These are phyloP conservation scores for Thelonectria rubi DNA, from an alignment of 2,329 filamentous ascomycete species.

Conservation along the genomic window DNA sequence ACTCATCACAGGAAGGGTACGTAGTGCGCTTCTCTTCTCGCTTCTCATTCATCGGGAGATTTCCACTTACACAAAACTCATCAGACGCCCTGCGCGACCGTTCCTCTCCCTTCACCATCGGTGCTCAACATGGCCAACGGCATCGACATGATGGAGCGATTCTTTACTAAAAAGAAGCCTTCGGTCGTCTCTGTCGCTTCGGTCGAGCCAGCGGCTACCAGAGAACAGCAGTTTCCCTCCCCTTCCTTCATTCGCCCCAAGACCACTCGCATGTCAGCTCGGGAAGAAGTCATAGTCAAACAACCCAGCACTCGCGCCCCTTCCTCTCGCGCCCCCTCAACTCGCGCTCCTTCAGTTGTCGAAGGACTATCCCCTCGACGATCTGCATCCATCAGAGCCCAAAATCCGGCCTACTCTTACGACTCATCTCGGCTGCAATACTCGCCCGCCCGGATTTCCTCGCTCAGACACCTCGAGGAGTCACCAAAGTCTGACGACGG, in stretches of 20 bases:
- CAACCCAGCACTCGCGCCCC: constrained; percentile 44
- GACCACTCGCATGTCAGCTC: constrained; percentile 64
- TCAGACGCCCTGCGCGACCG: constrained; percentile 38
- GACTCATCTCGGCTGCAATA: constrained; percentile 30
- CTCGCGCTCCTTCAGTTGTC: constrained; percentile 44
- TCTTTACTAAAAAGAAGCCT: constrained; percentile 58
- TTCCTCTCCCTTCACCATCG: constrained; percentile 40
- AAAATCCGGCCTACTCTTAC: constrained; percentile 24
- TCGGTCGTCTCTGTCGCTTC: constrained; percentile 38
- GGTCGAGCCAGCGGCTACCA: constrained; percentile 35
- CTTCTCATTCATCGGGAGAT: constrained; percentile 13
- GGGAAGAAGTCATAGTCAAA: constrained; percentile 55
- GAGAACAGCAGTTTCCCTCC: constrained; percentile 56
- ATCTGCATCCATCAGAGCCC: constrained; percentile 25
- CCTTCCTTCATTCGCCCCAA: constrained; percentile 66
- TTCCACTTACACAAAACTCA: constrained; percentile 36
- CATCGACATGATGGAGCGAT: constrained; percentile 60
- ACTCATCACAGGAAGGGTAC: constrained; percentile 30
- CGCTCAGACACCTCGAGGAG: constrained; percentile 33
- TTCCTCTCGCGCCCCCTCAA: constrained; percentile 22
- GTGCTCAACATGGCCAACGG: constrained; percentile 54
- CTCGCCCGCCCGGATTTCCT: constrained; percentile 41
- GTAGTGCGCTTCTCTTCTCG: constrained; percentile 24
- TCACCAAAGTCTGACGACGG: constrained; percentile 42
- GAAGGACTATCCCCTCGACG: constrained; percentile 32